A percentile compares a stretch with the other conserved stretches of the same genome.
phyloP scores from a whole-genome alignment of 2,329 filamentous ascomycete species.

The Aspergillus neotritici region DNA sequence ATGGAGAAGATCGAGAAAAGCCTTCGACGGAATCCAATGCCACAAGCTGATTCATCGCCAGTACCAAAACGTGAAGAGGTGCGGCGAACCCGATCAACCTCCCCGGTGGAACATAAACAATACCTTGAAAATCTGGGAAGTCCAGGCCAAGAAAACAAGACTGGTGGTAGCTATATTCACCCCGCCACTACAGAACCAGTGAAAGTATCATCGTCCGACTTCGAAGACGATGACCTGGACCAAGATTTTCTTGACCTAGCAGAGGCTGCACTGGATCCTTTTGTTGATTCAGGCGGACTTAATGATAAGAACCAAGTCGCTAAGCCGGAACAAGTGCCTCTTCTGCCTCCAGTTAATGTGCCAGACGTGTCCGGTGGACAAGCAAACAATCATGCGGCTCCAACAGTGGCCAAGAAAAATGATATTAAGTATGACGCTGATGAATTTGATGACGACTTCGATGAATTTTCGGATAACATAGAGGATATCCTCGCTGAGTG shows the following conservation, averaged over 20 bases:
- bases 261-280: conserved; percentile 29
- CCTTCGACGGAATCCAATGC: conserved; percentile 30
- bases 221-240: conserved; percentile 45
- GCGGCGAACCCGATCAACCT: conserved; percentile 27
- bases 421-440: conserved; percentile 36
- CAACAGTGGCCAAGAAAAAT: conserved; percentile 1
- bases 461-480: conserved; percentile 54
- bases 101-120: conserved; percentile 23
- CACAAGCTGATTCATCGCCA: conserved; percentile 42
- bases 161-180: conserved; percentile 1
- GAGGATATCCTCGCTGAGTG: conserved; percentile 54
- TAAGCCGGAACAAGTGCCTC: background rate
- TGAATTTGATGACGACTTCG: conserved; percentile 65
- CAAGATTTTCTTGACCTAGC: conserved; percentile 40
- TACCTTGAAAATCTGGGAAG: background rate
- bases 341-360: background rate
- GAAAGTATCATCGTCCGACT: conserved; percentile 39
- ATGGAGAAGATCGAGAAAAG: conserved; percentile 60
- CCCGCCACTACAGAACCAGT: conserved; percentile 3
- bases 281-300: conserved; percentile 13
- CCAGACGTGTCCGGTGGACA: background rate
- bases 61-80: conserved; percentile 31
- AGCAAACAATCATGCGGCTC: background rate
- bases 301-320: background rate
- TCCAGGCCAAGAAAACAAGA: background rate